Conservation (phyloP, 805 yeast genomes). For the Ogataea haglerorum region DNA sequence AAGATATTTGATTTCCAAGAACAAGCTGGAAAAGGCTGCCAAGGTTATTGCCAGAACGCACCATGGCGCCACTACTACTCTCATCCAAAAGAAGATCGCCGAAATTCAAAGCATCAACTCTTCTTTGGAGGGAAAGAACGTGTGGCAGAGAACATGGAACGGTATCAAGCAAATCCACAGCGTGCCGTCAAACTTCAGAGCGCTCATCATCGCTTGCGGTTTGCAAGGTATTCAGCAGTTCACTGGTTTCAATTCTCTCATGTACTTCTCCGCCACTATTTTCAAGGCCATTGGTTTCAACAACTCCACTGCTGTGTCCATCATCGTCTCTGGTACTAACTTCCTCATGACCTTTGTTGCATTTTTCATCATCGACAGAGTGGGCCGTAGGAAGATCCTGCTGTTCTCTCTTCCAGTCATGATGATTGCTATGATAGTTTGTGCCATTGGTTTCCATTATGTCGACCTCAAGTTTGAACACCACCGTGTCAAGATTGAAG, state of each 20-base stretch:
- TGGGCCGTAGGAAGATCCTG: constrained; percentile 84
- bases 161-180: constrained; percentile 61
- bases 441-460: constrained; percentile 91
- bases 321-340: constrained; percentile 92
- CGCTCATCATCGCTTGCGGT: constrained; percentile 86
- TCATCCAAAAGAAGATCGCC: constrained; percentile 62
- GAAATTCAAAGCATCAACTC: constrained; percentile 55
- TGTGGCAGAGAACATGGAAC: constrained; percentile 51
- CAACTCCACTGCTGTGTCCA: constrained; percentile 90
- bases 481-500: constrained; percentile 39
- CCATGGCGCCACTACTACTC: constrained; percentile 55
- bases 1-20: constrained; percentile 75
- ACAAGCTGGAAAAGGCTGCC: constrained; percentile 61
- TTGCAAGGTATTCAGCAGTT: constrained; percentile 96
- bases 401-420: constrained; percentile 82
- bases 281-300: constrained; percentile 87
- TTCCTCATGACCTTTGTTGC: constrained; percentile 85
- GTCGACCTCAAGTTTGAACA: constrained; percentile 59
- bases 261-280: constrained; percentile 93
- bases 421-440: constrained; percentile 69
- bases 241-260: constrained; percentile 92
- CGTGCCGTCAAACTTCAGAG: constrained; percentile 80
- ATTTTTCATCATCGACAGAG: constrained; percentile 76
- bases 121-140: constrained; percentile 44
- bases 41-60: constrained; percentile 63